Conservation (phyloP, 1,284 basidiomycete species). For the Ustilago xerochloae region DNA sequence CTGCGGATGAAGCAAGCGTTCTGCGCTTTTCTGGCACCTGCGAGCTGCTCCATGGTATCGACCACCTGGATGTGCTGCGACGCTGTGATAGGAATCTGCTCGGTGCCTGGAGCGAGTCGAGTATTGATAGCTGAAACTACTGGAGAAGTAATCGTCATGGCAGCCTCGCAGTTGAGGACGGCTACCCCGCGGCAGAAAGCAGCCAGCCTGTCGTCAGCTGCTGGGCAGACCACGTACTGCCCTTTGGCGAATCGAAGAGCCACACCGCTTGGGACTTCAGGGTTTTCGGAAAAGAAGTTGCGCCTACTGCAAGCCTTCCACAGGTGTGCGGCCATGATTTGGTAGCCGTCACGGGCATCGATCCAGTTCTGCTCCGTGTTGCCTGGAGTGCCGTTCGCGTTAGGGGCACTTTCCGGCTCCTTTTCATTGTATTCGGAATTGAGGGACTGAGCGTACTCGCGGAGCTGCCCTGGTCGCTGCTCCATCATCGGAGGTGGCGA, state of each 20-base stretch:
- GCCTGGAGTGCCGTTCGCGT: background rate
- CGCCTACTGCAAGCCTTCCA: constrained; percentile 26
- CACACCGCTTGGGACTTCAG: constrained; percentile 26
- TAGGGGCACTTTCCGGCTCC: background rate
- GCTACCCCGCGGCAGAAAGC: constrained; percentile 72
- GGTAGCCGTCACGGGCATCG: constrained; percentile 44
- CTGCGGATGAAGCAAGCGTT: constrained; percentile 84
- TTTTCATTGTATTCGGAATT: constrained; percentile 14
- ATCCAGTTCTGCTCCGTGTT: constrained; percentile 25
- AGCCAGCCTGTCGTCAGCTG: constrained; percentile 20
- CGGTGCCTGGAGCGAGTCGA: constrained; percentile 64
- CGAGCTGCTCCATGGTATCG: constrained; percentile 74
- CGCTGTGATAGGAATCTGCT: constrained; percentile 48
- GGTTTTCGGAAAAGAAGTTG: constrained; percentile 31
- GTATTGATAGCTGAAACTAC: constrained; percentile 79
- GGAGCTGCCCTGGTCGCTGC: background rate
- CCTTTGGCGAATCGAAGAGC: constrained; percentile 49
- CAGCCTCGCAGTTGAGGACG: constrained; percentile 80
- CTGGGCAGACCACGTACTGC: constrained; percentile 46
- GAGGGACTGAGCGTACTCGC: constrained; percentile 16
- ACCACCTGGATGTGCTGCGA: constrained; percentile 51
- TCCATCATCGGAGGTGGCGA: constrained; percentile 17
- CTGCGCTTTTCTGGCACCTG: constrained; percentile 81
- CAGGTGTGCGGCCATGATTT: constrained; percentile 47
- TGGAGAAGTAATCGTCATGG: constrained; percentile 81